These are phyloP conservation scores for Themeda triandra DNA, from an alignment of 176 grass and related monocot genomes.

Conservation along the genomic window DNA sequence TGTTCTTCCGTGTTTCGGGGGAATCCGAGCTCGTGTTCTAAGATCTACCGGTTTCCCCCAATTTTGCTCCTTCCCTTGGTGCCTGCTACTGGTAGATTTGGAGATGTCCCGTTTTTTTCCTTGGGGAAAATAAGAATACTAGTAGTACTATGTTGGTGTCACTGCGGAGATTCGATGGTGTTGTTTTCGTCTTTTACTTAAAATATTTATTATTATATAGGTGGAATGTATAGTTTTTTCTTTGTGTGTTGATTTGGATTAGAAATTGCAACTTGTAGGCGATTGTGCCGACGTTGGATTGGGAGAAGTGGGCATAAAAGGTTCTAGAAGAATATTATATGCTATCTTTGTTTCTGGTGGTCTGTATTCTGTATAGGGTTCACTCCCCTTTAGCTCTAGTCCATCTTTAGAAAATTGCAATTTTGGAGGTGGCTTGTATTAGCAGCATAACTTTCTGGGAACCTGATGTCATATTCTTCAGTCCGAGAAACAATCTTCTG, in stretches of 20 bases:
- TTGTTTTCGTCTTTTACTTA: not conserved
- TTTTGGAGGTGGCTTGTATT: not conserved
- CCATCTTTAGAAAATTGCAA: not conserved
- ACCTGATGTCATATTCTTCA: not conserved
- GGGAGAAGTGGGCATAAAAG: not conserved
- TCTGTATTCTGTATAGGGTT: conserved; percentile 3
- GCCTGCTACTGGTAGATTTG: not conserved
- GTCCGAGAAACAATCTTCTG: not conserved
- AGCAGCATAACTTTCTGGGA: not conserved
- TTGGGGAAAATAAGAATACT: not conserved
- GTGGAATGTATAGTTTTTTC: not conserved
- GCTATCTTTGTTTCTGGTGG: conserved; percentile 9
- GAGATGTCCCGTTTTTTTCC: not conserved
- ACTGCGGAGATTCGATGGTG: conserved; percentile 5
- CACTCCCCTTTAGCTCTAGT: not conserved
- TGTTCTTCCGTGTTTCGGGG: not conserved
- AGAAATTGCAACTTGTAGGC: conserved; percentile 7
- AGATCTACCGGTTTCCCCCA: not conserved
- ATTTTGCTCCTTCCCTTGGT: not conserved
- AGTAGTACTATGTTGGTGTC: not conserved
- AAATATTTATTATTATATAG: not conserved
- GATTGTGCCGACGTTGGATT: not conserved
- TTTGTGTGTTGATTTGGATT: not conserved
- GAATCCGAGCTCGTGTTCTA: conserved; percentile 23
- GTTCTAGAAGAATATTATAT: not conserved